Evolutionary conservation across 352 stramenopile species (phyloP).

Genomic region (Stramenopiles sp.): DNA sequence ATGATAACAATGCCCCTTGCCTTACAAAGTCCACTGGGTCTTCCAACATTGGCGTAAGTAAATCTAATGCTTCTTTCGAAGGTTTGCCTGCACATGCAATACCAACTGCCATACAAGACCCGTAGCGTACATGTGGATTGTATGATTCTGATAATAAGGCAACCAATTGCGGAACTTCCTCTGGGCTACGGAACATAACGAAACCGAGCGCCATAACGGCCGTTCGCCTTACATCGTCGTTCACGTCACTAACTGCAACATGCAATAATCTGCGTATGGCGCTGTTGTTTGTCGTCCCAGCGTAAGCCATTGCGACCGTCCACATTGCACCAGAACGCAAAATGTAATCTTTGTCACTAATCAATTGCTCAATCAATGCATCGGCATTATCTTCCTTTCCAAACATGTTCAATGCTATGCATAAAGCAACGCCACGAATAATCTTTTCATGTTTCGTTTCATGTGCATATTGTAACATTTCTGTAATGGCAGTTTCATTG

Average conservation of each 20-base stretch:
- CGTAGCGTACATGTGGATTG: slow-evolving; percentile 98
- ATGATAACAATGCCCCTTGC: slow-evolving; percentile 84
- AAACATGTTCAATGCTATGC: slow-evolving; percentile 93
- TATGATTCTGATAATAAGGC: slow-evolving; percentile 92
- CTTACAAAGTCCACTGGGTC: slow-evolving; percentile 95
- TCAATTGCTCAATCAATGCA: slow-evolving; percentile 85
- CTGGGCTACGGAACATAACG: slow-evolving; percentile 88
- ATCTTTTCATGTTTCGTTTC: slow-evolving; percentile 99
- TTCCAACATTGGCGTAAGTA: slow-evolving; percentile 91
- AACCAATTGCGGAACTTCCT: slow-evolving; percentile 66
- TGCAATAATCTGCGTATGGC: slow-evolving; percentile 87
- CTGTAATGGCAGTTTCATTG: slow-evolving; percentile 50
- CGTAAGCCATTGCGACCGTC: slow-evolving; percentile 87
- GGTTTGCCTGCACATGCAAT: slow-evolving; percentile 89
- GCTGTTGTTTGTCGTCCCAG: slow-evolving; percentile 87
- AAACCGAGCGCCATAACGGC: slow-evolving; percentile 91
- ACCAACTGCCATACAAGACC: slow-evolving; percentile 89
- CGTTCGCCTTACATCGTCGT: slow-evolving; percentile 90
- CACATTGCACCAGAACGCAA: slow-evolving; percentile 96
- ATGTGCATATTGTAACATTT: slow-evolving; percentile 89
- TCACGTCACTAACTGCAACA: slow-evolving; percentile 94
- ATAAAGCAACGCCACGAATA: slow-evolving; percentile 89
- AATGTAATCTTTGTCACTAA: slow-evolving; percentile 85
- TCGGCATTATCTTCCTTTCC: slow-evolving; percentile 88
- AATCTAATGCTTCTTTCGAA: slow-evolving; percentile 83